Evolutionary conservation across 176 grass and related monocot species (phyloP), one percentile per base, ranked within the genome.

Genomic region (Luzula sylvatica): DNA sequence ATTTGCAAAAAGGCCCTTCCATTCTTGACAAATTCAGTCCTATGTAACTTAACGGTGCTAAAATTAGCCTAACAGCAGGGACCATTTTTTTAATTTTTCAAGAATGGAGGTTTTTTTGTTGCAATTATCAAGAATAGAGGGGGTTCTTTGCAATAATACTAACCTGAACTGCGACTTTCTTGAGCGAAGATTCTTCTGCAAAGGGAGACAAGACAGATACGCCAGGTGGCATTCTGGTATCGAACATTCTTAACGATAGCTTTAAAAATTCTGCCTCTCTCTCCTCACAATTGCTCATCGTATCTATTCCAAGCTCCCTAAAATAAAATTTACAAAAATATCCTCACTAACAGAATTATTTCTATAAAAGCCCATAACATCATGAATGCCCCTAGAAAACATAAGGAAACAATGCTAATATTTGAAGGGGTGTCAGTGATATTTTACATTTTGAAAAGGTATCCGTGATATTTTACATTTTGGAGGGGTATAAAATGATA

Each of bases 161-260:
- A 69, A 88, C 90, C 90, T 89, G 67, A 38, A 96, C 84, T 63
- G 74, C 45, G 39, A 96, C 40, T 82, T 82, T 89, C 20, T 42
- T 67, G 11, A 96, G 68, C 13, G 84, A 89, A 60, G 90, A 89
- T 61, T 82, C 81, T 9, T 96, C 81, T 0, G 81, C 59, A 55
- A 96, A 96, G 19, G 90, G 90, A 14, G 90, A 82, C 22, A 96
- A 57, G 26, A 82, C 5, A 44, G 77, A 79, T 49, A 82, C 81
- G 55, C 90, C 90, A 71, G 84, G 90, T 23, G 90, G 90, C 62
- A 96, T 75, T 77, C 75, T 89, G 60, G 90, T 96, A 68, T 96
- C 90, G 42, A 96, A 96, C 90, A 96, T 96, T 55, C 28, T 75
- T 60, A 59, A 66, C 14, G 81, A 74, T 77, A 96, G 45, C 12